Evolutionary conservation across 352 stramenopile genomes (phyloP), one percentile per base, ranked within the genome.

Genomic region (Globisporangium apiculatum): DNA sequence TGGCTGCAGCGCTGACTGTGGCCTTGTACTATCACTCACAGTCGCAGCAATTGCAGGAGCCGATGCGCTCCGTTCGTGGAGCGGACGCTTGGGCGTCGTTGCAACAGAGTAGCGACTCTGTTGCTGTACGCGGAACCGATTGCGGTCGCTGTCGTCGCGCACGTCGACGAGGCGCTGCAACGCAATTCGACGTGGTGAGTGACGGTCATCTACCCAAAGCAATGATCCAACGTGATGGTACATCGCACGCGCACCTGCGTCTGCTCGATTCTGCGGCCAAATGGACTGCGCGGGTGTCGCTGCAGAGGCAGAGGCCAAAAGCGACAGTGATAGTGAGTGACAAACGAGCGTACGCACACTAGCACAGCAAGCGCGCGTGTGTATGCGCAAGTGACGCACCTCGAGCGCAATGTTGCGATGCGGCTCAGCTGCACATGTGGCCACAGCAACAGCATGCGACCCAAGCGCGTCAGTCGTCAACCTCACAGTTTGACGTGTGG

Each of bases 241-340:
- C 40, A 43, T 43, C 5, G 40, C 18, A 42, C 14, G 5, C 53
- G 12, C 48, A 84, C 73, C 72, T 68, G 52, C 14, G 62, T 65
- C 5, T 67, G 47, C 51, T 79, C 72, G 5, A 76, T 57, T 51
- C 72, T 80, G 49, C 73, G 61, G 5, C 61, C 53, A 38, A 81
- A 84, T 5, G 67, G 76, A 48, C 73, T 83, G 47, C 64, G 61
- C 9, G 72, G 69, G 41, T 82, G 67, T 8, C 62, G 53, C 67
- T 77, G 42, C 40, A 46, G 6, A 14, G 43, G 24, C 24, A 31
- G 1, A 1, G 24, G 1, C 24, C 24, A 31, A 31, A 31, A 31
- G 24, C 24, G 24, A 31, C 24, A 31, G 24, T 2, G 24, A 31
- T 31, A 31, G 24, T 31, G 24, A 31, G 24, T 2, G 24, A 31